Percentiles rank a stretch among this genome's conserved stretches.
phyloP scores from a whole-genome alignment of 2,329 filamentous ascomycete genomes.

The Trichoderma citrinoviride region DNA sequence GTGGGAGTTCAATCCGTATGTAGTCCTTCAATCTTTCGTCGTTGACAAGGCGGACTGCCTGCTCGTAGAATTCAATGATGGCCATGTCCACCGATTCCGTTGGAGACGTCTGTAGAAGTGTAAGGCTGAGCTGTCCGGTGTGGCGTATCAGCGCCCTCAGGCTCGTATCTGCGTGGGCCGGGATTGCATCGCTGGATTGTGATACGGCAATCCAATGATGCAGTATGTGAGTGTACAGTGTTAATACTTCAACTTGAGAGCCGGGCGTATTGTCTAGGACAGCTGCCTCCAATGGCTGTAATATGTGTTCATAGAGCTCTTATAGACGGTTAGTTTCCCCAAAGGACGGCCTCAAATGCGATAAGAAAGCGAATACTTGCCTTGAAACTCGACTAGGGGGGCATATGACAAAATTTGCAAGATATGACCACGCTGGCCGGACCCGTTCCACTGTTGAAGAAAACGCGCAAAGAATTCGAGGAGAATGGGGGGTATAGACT shows the following conservation, averaged over 20 bases:
- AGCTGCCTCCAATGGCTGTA: conserved; percentile 51
- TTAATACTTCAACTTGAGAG: conserved; percentile 60
- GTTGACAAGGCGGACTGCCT: conserved; percentile 55
- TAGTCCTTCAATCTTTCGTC: conserved; percentile 49
- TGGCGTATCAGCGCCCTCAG: conserved; percentile 47
- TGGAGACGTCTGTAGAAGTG: conserved; percentile 55
- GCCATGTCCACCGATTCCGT: conserved; percentile 48
- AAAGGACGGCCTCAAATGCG: background rate
- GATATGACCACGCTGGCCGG: conserved; percentile 50
- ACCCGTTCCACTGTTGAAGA: conserved; percentile 61
- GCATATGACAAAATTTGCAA: conserved; percentile 57
- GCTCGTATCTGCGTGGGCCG: conserved; percentile 37
- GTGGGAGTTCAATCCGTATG: conserved; percentile 66
- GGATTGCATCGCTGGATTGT: conserved; percentile 39
- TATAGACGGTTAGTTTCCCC: background rate
- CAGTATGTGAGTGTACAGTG: conserved; percentile 66
- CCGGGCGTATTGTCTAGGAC: conserved; percentile 48
- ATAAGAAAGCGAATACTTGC: conserved; percentile 37
- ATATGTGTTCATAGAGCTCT: conserved; percentile 52
- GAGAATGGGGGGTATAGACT: conserved; percentile 49
- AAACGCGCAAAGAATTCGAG: conserved; percentile 52
- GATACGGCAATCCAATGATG: conserved; percentile 55
- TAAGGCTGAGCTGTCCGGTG: conserved; percentile 56
- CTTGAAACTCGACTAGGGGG: conserved; percentile 55
- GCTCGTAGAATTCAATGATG: conserved; percentile 69